Conservation (phyloP, 83 land plant genomes). For the Picea mariana region DNA sequence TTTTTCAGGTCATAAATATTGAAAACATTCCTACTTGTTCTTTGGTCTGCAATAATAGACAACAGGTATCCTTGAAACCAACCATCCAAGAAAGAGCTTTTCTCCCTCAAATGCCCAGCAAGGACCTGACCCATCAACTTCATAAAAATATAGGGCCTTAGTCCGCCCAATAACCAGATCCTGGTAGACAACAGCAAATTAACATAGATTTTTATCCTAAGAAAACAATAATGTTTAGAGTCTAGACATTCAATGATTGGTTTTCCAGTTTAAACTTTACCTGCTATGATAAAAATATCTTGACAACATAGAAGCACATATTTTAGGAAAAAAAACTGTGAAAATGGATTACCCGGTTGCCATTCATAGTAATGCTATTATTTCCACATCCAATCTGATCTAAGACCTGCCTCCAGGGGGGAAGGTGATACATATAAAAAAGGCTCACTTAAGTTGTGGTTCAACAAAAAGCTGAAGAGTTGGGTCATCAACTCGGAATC, state of each 20-base stretch:
- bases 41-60: constrained; percentile 73
- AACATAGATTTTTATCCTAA: too few species aligned
- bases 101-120: constrained; percentile 99
- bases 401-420: constrained; percentile 71
- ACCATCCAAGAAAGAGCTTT: constrained; percentile 87
- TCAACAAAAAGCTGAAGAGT: constrained; percentile 82
- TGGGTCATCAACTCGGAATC: constrained; percentile 75
- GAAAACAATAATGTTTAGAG: too few species aligned
- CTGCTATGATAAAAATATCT: too few species aligned
- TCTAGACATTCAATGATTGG: too few species aligned
- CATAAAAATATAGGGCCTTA: constrained; percentile 94
- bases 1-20: constrained; percentile 92
- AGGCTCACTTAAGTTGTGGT: constrained; percentile 66
- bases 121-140: constrained; percentile 94
- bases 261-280: too few species aligned
- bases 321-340: too few species aligned
- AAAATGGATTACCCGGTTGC: too few species aligned
- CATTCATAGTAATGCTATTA: constrained; percentile 82
- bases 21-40: constrained; percentile 59
- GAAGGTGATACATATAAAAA: constrained; percentile 69
- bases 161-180: constrained; percentile 86
- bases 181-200: too few species aligned
- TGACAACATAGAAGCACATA: too few species aligned
- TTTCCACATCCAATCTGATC: constrained; percentile 81
- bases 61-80: constrained; percentile 91